Percentiles rank a stretch among this genome's conserved stretches.
Evolutionary conservation across 306 rosid genomes (phyloP).

Genomic region (Calophaca sinica): DNA sequence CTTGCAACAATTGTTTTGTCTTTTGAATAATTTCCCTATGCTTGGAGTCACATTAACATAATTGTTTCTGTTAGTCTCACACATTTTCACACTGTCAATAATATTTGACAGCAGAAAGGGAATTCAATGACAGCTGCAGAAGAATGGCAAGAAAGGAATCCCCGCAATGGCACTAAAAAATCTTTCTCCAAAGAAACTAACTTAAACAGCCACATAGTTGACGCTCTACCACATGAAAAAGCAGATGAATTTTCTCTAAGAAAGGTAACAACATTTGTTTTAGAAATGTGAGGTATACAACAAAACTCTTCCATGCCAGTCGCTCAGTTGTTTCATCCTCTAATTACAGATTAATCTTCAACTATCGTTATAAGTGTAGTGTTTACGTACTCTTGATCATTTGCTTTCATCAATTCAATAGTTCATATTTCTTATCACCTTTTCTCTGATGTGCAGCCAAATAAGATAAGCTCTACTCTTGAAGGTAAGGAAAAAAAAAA

Average conservation of each 20-base stretch:
- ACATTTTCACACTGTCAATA: constrained; percentile 16
- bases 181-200: constrained; percentile 38
- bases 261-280: constrained; percentile 48
- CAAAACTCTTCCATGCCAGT: no score
- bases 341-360: background rate
- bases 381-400: constrained; percentile 17
- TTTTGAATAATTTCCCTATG: background rate
- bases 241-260: constrained; percentile 45
- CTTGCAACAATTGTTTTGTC: background rate
- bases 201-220: constrained; percentile 34
- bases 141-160: constrained; percentile 54
- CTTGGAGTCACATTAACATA: background rate
- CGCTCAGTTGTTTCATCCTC: background rate
- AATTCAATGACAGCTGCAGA: constrained; percentile 40
- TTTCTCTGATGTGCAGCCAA: constrained; percentile 59
- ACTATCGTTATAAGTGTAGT: constrained; percentile 9
- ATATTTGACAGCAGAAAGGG: constrained; percentile 52
- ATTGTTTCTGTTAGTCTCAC: constrained; percentile 12
- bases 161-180: constrained; percentile 42
- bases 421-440: constrained; percentile 32
- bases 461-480: constrained; percentile 47
- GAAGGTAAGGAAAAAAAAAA: constrained; percentile 61
- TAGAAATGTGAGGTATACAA: constrained; percentile 13
- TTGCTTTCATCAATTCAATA: background rate
- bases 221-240: constrained; percentile 44